Percentiles rank a stretch among this genome's conserved stretches.
phyloP scores from a whole-genome alignment of 2,329 filamentous ascomycete genomes.

The Calonectria honghensis region DNA sequence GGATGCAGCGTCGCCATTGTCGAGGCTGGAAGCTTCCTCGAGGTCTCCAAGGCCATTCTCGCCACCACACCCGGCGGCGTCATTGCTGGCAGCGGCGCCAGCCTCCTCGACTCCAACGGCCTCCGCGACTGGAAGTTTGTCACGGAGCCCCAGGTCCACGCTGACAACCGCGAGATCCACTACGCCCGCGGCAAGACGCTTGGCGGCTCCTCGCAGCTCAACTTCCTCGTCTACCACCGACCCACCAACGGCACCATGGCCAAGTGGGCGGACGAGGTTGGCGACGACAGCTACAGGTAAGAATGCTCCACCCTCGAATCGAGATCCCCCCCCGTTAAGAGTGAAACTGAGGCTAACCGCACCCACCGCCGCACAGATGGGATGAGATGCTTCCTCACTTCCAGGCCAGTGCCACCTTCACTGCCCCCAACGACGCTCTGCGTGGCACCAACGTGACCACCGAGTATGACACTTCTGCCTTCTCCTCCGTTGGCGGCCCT shows the following conservation, averaged over 20 bases:
- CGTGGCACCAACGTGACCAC: constrained; percentile 50
- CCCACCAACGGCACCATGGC: constrained; percentile 57
- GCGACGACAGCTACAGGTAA: constrained; percentile 55
- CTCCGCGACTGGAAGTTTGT: constrained; percentile 57
- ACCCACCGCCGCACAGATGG: constrained; percentile 36
- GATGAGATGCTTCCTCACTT: constrained; percentile 55
- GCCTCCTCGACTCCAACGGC: constrained; percentile 46
- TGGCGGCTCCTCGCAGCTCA: constrained; percentile 62
- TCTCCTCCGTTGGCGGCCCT: constrained; percentile 50
- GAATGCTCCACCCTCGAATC: background rate
- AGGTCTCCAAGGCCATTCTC: constrained; percentile 56
- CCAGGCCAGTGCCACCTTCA: constrained; percentile 53
- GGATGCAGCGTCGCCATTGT: constrained; percentile 60
- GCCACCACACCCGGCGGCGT: constrained; percentile 52
- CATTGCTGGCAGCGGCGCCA: constrained; percentile 47
- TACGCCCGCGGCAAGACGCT: constrained; percentile 62
- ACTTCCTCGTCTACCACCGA: constrained; percentile 60
- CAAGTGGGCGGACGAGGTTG: constrained; percentile 54
- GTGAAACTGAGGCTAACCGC: background rate
- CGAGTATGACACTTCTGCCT: constrained; percentile 54
- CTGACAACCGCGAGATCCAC: constrained; percentile 56
- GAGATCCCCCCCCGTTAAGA: background rate
- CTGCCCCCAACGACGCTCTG: constrained; percentile 48
- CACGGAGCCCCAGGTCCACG: constrained; percentile 51
- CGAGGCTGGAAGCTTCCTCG: constrained; percentile 61